Evolutionary conservation across 768 basidiomycete genomes (phyloP), one percentile per base, ranked within the genome.

Genomic region (Russula olivacea): DNA sequence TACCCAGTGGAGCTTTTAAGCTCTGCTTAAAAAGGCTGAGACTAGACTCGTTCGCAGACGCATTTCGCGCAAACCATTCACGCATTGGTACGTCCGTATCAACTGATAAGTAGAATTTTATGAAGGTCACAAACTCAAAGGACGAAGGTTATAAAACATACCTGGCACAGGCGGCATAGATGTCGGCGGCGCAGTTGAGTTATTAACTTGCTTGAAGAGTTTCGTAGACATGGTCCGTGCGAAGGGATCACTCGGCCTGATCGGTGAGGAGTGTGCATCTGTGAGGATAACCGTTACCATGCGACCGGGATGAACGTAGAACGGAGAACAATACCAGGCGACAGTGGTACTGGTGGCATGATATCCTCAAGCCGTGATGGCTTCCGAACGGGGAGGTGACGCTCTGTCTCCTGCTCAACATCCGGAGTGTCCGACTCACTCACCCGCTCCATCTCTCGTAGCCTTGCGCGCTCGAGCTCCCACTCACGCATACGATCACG

Each of bases 1-100:
- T 67, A 89, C 90, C 88, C 64, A 92, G 84, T 0, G 90, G 92
- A 63, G 81, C 78, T 72, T 82, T 88, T 67, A 92, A 78, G 62
- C 83, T 84, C 67, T 90, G 89, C 72, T 81, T 88, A 66, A 91
- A 76, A 34, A 79, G 77, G 55, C 69, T 74, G 36, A 83, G 70
- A 12, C 76, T 78, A 9, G 78, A 77, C 63, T 79, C 80, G 52
- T 67, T 68, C 11, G 45, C 57, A 17, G 66, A 70, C 21, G 62
- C 58, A 3, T 64, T 61, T 11, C 50, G 59, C 23, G 66, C 23
- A 30, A 65, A 58, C 9, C 52, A 53, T 50, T 67, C 69, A 9
- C 57, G 52, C 49, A 40, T 45, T 3, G 50, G n/a, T 38, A 43
- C 51, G 21, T 52, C 49, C 28, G 50, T 32, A 40, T 69, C 54